A percentile compares a stretch with the other conserved stretches of the same genome.
Conservation (phyloP, 2,329 filamentous ascomycete species). For the Colletotrichum endophyticum region DNA sequence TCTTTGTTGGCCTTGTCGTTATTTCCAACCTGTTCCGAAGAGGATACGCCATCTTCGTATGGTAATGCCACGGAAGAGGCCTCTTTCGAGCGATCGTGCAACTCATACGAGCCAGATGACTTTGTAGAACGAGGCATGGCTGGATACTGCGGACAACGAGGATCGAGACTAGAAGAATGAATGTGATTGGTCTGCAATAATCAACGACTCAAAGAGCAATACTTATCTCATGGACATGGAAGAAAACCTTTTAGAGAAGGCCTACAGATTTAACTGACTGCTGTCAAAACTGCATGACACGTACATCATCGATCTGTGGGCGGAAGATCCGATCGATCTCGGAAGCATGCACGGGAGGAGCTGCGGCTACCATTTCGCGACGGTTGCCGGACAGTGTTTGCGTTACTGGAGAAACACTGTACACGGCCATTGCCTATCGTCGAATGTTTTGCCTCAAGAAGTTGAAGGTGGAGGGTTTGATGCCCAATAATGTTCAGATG, state of each 20-base stretch:
- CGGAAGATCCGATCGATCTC: not conserved
- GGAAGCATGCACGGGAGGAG: not conserved
- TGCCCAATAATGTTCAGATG: not conserved
- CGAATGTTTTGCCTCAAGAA: not conserved
- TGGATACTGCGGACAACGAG: not conserved
- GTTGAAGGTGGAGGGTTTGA: not conserved
- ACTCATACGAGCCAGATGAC: not conserved
- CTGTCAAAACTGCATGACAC: not conserved
- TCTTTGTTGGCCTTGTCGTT: not conserved
- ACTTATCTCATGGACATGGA: not conserved
- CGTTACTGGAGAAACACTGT: not conserved
- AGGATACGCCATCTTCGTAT: not conserved
- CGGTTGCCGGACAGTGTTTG: not conserved
- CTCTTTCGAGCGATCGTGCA: not conserved
- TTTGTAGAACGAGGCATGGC: not conserved
- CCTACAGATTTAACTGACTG: not conserved
- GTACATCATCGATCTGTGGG: not conserved
- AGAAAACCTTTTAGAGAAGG: not conserved
- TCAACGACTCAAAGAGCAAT: not conserved
- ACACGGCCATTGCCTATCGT: not conserved
- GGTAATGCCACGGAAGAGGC: not conserved
- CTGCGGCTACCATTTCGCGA: not conserved
- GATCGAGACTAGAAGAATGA: not conserved
- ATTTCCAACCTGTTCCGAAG: not conserved
- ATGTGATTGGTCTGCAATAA: not conserved